Evolutionary conservation across 1,284 basidiomycete species (phyloP), one percentile per base, ranked within the genome.

Genomic region (Sporisorium graminicola): DNA sequence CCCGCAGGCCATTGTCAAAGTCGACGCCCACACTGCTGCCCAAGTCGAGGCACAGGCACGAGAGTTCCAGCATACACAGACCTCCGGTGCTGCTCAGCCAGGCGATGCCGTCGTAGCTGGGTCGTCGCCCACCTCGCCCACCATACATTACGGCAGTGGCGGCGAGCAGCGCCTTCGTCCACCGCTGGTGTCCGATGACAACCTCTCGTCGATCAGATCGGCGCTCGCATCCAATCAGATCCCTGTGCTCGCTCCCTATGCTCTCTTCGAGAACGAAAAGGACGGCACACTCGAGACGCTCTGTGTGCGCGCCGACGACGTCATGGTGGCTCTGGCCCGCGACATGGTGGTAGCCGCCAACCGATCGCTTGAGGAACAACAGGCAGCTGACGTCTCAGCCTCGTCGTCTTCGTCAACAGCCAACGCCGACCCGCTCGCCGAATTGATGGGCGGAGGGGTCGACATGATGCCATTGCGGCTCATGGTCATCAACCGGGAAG

Each of bases 401-500:
- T 40, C 49, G 3, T 29, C 52, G 14, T 33, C 60, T 5, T 47
- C 46, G 0, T 35, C 60, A 3, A n/a, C 52, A 12, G 18, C 33
- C 20, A 55, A 37, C 27, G 43, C 56, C 18, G 63, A 72, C 40
- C 60, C 66, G 16, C 58, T 65, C 4, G 59, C 62, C n/a, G 57
- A 67, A 6, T 24, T 60, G 5, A 42, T 50, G 14, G 60, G 68
- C 20, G 74, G 81, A 58, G 80, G 82, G 55, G 80, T 87, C 43
- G 86, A 86, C 73, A 71, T 87, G 56, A 86, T 84, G 57, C 77
- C 97, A 1, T 87, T 97, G 65, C 92, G 97, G 24, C 90, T 99
- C 70, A 95, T 99, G 92, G 92, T 99, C 85, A 98, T 99, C 87
- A 98, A 95, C 86, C 91, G 93, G 22, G 94, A 98, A 87, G 97